Evolutionary conservation across 1,284 basidiomycete species (phyloP).

Genomic region (Ganoderma multipileum): DNA sequence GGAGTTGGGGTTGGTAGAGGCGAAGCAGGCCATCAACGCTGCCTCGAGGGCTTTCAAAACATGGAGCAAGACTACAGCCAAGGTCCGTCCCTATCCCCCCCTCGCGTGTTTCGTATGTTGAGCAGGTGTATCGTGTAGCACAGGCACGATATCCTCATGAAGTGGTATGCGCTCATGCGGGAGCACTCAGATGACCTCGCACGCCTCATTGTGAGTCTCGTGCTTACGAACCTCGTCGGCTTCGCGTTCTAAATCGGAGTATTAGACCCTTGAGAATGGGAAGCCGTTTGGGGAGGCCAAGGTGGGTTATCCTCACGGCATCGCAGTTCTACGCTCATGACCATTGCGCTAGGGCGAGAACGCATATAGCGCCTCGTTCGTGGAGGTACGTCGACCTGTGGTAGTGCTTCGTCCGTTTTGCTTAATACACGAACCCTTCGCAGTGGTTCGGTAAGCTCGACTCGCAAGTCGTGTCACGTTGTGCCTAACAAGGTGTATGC

Average conservation of each 20-base stretch:
- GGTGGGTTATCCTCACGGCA: constrained; percentile 44
- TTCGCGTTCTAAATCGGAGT: background rate
- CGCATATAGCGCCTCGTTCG: constrained; percentile 82
- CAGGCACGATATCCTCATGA: constrained; percentile 82
- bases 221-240: background rate
- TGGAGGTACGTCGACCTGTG: constrained; percentile 66
- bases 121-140: constrained; percentile 47
- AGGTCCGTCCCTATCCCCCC: constrained; percentile 53
- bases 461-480: background rate
- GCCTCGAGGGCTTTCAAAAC: constrained; percentile 80
- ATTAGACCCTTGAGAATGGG: constrained; percentile 89
- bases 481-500: background rate
- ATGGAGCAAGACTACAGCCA: constrained; percentile 85
- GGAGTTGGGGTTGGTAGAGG: constrained; percentile 87
- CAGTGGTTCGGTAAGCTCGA: constrained; percentile 79
- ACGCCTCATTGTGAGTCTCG: constrained; percentile 70
- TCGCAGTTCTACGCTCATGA: background rate
- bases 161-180: constrained; percentile 76
- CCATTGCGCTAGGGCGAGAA: constrained; percentile 69
- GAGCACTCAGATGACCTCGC: constrained; percentile 85
- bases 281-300: constrained; percentile 86
- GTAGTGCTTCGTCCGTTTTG: background rate
- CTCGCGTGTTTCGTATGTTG: background rate
- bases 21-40: constrained; percentile 80
- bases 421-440: background rate